Conservation (phyloP, 2,329 filamentous ascomycete species). For the Pseudocercospora crystallina region DNA sequence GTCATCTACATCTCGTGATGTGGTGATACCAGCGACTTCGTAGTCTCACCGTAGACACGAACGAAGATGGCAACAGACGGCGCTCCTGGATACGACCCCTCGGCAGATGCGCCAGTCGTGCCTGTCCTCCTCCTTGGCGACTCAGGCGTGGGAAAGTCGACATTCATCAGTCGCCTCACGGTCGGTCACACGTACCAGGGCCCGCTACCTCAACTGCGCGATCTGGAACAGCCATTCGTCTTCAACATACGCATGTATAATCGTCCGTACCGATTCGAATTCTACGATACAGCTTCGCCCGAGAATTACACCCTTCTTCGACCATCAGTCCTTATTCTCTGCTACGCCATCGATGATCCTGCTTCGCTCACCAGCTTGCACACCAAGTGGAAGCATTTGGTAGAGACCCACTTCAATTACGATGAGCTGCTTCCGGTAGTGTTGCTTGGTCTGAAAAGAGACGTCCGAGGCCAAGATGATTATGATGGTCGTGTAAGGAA, state of each 20-base stretch:
- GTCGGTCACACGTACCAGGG: constrained; percentile 32
- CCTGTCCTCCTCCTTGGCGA: constrained; percentile 60
- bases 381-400: constrained; percentile 42
- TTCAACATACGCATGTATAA: constrained; percentile 60
- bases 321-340: constrained; percentile 58
- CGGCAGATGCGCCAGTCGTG: constrained; percentile 38
- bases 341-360: constrained; percentile 59
- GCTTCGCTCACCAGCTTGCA: constrained; percentile 50
- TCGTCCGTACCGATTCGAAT: constrained; percentile 54
- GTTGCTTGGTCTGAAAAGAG: constrained; percentile 60
- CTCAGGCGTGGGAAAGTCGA: constrained; percentile 60
- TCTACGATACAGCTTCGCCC: constrained; percentile 58
- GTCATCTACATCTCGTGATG: not conserved
- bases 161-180: constrained; percentile 50
- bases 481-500: constrained; percentile 30
- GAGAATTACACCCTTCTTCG: constrained; percentile 57
- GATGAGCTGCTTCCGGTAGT: constrained; percentile 56
- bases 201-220: constrained; percentile 48
- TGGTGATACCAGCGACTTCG: not conserved
- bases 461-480: constrained; percentile 51
- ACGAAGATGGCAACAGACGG: too few species aligned
- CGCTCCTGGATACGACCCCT: not conserved
- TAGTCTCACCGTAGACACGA: too few species aligned
- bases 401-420: constrained; percentile 54
- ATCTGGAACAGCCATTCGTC: constrained; percentile 58